Percentiles rank a stretch among this genome's conserved stretches.
phyloP scores from a whole-genome alignment of 2,329 filamentous ascomycete species.

The Thielaviopsis ethacetica region DNA sequence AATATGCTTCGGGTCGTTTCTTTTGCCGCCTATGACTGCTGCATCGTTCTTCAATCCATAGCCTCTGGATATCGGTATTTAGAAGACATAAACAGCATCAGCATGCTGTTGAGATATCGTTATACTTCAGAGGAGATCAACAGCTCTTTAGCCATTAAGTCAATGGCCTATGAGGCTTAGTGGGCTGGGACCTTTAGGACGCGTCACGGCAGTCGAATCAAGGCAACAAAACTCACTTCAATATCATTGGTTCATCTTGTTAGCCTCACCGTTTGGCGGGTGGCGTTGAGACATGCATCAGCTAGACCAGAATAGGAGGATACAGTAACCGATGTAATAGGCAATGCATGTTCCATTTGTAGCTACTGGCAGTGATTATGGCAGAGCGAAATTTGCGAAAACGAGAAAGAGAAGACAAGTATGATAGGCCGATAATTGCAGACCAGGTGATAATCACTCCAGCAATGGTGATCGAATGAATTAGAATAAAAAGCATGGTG shows the following conservation, averaged over 20 bases:
- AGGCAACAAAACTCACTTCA: not conserved
- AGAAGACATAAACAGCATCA: no score
- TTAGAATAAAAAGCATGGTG: no score
- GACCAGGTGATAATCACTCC: no score
- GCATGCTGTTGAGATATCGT: no score
- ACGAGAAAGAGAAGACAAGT: not conserved
- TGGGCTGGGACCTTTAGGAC: not conserved
- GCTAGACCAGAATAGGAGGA: not conserved
- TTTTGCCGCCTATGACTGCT: no score
- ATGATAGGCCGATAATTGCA: not conserved
- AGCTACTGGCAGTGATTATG: not conserved
- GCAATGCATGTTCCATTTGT: not conserved
- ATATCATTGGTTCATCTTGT: not conserved
- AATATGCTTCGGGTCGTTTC: no score
- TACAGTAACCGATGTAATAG: not conserved
- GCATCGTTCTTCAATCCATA: no score
- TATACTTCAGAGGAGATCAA: not conserved
- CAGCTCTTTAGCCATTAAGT: no score
- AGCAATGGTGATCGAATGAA: no score
- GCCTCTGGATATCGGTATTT: no score
- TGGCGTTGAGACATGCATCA: slow-evolving; percentile 2
- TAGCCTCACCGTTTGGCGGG: not conserved
- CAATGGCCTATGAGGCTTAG: no score
- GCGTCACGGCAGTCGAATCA: not conserved
- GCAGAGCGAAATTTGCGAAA: not conserved